These are phyloP conservation scores for Dacryopinax primogenitus DNA, from an alignment of 768 basidiomycete species.

Conservation along the genomic window DNA sequence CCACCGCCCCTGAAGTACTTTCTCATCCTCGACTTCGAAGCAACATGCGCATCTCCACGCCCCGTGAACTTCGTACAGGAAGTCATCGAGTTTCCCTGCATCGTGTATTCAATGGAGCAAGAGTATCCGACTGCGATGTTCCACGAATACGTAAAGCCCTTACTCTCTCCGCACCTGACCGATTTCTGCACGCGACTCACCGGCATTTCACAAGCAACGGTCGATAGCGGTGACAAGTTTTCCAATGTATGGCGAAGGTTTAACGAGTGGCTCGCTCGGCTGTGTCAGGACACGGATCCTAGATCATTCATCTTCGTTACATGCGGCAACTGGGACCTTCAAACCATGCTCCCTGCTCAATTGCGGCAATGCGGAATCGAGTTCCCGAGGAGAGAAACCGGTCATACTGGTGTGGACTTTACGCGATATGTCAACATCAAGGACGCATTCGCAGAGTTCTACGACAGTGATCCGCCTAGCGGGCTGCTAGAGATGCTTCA, in stretches of 20 bases:
- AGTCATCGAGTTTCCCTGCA: constrained; percentile 11
- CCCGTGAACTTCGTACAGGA: constrained; percentile 6
- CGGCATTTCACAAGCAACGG: constrained; percentile 14
- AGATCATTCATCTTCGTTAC: constrained; percentile 13
- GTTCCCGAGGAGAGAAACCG: background rate
- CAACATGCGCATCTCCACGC: constrained; percentile 1
- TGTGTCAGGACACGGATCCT: background rate
- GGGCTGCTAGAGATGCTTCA: constrained; percentile 11
- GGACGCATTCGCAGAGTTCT: constrained; percentile 1
- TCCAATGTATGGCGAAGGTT: constrained; percentile 11
- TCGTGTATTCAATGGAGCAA: constrained; percentile 2
- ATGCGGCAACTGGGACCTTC: constrained; percentile 15
- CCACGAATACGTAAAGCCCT: constrained; percentile 13
- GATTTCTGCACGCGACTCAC: constrained; percentile 15
- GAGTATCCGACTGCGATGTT: constrained; percentile 7
- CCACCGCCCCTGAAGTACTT: constrained; percentile 7
- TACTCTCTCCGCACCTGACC: constrained; percentile 9
- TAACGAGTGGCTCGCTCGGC: background rate
- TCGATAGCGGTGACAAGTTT: constrained; percentile 14
- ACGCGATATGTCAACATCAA: constrained; percentile 11
- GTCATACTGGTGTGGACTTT: background rate
- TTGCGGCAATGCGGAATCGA: background rate
- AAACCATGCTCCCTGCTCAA: constrained; percentile 12
- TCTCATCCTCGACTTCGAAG: constrained; percentile 11
- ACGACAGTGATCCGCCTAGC: background rate